phyloP scores from a whole-genome alignment of 139 green algal species.

The Chlamydomonas eustigma region DNA sequence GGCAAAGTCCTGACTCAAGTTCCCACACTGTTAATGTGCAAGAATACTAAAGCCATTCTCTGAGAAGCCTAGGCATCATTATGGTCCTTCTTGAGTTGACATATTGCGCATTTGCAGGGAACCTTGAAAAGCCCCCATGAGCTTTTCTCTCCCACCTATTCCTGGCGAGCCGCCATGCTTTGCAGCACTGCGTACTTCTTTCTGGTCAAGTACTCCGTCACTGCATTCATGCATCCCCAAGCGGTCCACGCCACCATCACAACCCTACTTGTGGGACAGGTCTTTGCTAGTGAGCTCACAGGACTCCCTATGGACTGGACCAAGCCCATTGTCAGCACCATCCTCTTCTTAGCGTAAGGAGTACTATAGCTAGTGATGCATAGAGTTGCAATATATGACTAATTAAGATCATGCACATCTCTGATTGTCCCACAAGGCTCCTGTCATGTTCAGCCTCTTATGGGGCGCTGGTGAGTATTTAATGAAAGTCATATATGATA shows the following conservation, averaged over 20 bases:
- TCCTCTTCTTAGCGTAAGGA: neutral
- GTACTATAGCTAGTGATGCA: too few relatives aligned
- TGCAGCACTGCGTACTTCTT: neutral
- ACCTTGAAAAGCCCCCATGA: neutral
- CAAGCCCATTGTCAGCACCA: neutral
- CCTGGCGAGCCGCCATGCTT: neutral
- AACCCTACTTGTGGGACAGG: neutral
- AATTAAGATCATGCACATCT: too few relatives aligned
- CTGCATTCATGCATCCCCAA: neutral
- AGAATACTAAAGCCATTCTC: too few relatives aligned
- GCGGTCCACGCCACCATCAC: neutral
- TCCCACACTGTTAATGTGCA: too few relatives aligned
- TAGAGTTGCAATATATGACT: too few relatives aligned
- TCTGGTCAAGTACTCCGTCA: neutral
- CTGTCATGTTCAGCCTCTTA: too few relatives aligned
- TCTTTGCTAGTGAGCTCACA: neutral
- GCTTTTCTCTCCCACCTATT: neutral
- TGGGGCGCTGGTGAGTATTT: too few relatives aligned
- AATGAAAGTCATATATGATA: too few relatives aligned
- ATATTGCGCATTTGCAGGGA: neutral
- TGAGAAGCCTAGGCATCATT: too few relatives aligned
- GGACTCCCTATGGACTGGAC: neutral
- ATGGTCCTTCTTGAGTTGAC: too few relatives aligned
- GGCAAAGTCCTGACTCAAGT: too few relatives aligned
- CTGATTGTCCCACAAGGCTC: too few relatives aligned